A percentile compares a stretch with the other conserved stretches of the same genome.
These are phyloP conservation scores for Starmerella vaccinii DNA, from an alignment of 805 yeast species.

Conservation along the genomic window DNA sequence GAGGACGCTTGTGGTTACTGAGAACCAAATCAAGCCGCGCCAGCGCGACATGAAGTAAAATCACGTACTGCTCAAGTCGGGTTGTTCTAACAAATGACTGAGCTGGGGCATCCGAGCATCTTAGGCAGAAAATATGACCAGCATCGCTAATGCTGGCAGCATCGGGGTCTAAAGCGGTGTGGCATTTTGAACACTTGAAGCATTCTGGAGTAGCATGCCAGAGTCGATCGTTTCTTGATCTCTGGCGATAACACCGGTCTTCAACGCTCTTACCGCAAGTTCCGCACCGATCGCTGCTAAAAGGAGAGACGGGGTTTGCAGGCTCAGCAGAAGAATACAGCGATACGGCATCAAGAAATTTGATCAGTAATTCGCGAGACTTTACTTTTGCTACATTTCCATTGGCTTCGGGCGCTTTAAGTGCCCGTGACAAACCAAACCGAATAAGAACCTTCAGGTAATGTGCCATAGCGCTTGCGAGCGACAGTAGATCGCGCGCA, in stretches of 20 bases:
- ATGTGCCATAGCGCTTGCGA: slow-evolving; percentile 87
- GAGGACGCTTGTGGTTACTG: slow-evolving; percentile 19
- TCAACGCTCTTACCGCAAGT: slow-evolving; percentile 70
- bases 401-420: slow-evolving; percentile 32
- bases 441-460: slow-evolving; percentile 77
- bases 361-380: slow-evolving; percentile 49
- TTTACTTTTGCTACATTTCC: not conserved
- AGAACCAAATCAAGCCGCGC: slow-evolving; percentile 46
- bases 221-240: slow-evolving; percentile 42
- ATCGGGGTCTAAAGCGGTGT: slow-evolving; percentile 5
- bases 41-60: slow-evolving; percentile 72
- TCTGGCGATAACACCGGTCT: slow-evolving; percentile 52
- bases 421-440: slow-evolving; percentile 64
- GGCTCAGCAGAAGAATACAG: slow-evolving; percentile 41
- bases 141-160: slow-evolving; percentile 9
- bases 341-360: slow-evolving; percentile 36
- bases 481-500: slow-evolving; percentile 46
- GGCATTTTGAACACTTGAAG: slow-evolving; percentile 44
- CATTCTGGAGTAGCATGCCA: slow-evolving; percentile 66
- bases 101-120: not conserved
- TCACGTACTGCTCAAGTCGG: slow-evolving; percentile 62
- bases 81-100: slow-evolving; percentile 49
- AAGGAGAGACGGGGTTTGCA: slow-evolving; percentile 31
- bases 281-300: slow-evolving; percentile 64
- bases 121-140: not conserved